These are phyloP conservation scores for Scheffersomyces ergatensis DNA, from an alignment of 805 yeast species.

Conservation along the genomic window DNA sequence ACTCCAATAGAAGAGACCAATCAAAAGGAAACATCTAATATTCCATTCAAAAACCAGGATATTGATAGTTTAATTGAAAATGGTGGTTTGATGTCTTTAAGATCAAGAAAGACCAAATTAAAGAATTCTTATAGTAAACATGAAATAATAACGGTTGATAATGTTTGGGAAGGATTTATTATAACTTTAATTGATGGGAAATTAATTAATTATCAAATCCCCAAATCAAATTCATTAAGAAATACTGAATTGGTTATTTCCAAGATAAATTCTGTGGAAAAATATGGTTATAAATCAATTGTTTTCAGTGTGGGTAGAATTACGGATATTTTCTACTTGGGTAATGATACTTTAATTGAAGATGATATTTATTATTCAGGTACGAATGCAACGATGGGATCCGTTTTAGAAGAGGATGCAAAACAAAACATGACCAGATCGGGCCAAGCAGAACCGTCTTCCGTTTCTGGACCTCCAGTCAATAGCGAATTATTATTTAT, in stretches of 20 bases:
- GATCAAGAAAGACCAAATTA: conserved; percentile 10
- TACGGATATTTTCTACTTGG: conserved; percentile 70
- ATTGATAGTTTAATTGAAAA: conserved; percentile 4
- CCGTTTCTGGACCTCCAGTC: conserved; percentile 11
- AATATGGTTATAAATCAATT: conserved; percentile 76
- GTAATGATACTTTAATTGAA: conserved; percentile 69
- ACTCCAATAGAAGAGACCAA: conserved; percentile 11
- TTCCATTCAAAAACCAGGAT: not conserved
- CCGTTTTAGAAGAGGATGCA: conserved; percentile 15
- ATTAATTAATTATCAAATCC: conserved; percentile 56
- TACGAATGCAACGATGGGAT: conserved; percentile 28
- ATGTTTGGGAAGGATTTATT: conserved; percentile 78
- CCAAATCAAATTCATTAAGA: conserved; percentile 43
- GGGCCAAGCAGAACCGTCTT: not conserved
- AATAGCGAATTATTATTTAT: conserved; percentile 51
- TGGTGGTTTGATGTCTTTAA: conserved; percentile 17
- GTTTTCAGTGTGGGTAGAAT: conserved; percentile 73
- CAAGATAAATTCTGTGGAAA: conserved; percentile 58
- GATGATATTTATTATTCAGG: conserved; percentile 49
- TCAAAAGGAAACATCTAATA: conserved; percentile 8
- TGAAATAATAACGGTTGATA: conserved; percentile 5
- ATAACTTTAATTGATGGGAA: conserved; percentile 63
- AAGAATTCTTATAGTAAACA: not conserved
- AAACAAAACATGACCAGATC: conserved; percentile 1
- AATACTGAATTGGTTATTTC: conserved; percentile 46